A percentile compares a stretch with the other conserved stretches of the same genome.
Evolutionary conservation across 225 moss, liverwort and hornwort species (phyloP).

Genomic region (Asterella californica): DNA sequence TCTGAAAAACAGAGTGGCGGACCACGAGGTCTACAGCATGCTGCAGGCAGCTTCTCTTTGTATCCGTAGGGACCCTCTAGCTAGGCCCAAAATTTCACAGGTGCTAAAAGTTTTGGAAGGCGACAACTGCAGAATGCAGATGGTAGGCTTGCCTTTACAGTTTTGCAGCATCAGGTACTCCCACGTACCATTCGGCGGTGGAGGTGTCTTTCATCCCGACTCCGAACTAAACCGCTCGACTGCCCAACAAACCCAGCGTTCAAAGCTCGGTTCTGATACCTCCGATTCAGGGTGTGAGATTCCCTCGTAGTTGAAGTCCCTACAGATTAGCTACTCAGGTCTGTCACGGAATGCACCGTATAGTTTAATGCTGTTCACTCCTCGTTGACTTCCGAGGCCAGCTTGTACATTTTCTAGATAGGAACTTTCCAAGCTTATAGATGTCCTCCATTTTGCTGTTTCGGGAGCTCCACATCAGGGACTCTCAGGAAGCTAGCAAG

Average conservation of each 20-base stretch:
- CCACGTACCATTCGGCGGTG: constrained; percentile 23
- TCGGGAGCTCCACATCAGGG: neutral
- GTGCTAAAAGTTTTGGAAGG: constrained; percentile 27
- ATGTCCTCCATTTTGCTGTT: neutral
- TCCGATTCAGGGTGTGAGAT: constrained; percentile 12
- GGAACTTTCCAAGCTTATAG: neutral
- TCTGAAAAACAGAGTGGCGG: constrained; percentile 25
- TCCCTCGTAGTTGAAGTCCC: neutral
- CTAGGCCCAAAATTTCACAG: constrained; percentile 36
- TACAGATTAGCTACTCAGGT: neutral
- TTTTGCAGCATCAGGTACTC: constrained; percentile 25
- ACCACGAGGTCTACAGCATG: constrained; percentile 34
- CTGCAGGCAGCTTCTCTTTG: constrained; percentile 34
- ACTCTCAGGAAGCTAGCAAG: constrained; percentile 7
- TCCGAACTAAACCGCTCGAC: neutral
- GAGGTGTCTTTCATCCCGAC: constrained; percentile 21
- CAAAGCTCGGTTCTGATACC: neutral
- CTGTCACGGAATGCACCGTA: neutral
- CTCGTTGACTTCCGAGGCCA: neutral
- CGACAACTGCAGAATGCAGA: constrained; percentile 14
- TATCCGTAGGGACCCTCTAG: constrained; percentile 33
- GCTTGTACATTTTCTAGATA: constrained; percentile 8
- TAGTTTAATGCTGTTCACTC: neutral
- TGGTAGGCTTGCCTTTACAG: constrained; percentile 27
- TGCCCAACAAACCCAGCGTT: neutral